phyloP scores from a whole-genome alignment of 768 basidiomycete genomes.

The Phallus indusiatus region DNA sequence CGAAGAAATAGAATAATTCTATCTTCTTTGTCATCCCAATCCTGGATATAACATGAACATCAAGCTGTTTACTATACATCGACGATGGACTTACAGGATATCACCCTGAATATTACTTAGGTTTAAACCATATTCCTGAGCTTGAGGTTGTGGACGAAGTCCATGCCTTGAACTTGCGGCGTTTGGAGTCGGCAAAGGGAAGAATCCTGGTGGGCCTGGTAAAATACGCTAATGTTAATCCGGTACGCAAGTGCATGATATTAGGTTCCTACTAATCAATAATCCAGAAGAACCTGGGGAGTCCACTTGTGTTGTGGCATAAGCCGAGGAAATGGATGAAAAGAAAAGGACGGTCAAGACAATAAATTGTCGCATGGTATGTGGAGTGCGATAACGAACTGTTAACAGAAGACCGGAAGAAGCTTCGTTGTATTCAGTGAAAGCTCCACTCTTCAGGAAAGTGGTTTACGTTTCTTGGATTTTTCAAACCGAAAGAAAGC shows the following conservation, averaged over 20 bases:
- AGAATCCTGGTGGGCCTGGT: not conserved
- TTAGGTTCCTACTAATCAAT: not conserved
- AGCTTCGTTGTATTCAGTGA: too few species aligned
- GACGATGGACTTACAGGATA: slow-evolving; percentile 6
- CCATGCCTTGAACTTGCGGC: not conserved
- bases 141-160: not conserved
- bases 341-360: not conserved
- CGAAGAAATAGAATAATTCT: slow-evolving; percentile 43
- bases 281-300: not conserved
- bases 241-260: not conserved
- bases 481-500: not conserved
- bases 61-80: slow-evolving; percentile 3
- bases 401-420: too few species aligned
- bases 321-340: not conserved
- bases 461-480: too few species aligned
- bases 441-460: too few species aligned
- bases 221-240: not conserved
- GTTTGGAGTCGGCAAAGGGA: not conserved
- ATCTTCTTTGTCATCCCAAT: slow-evolving; percentile 48
- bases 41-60: slow-evolving; percentile 19
- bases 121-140: not conserved
- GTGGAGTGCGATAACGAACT: too few species aligned
- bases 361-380: not conserved
- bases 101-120: slow-evolving; percentile 9
- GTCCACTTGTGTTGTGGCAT: not conserved